Evolutionary conservation across 306 rosid genomes (phyloP), one percentile per base, ranked within the genome.

Genomic region (Fagus crenata): DNA sequence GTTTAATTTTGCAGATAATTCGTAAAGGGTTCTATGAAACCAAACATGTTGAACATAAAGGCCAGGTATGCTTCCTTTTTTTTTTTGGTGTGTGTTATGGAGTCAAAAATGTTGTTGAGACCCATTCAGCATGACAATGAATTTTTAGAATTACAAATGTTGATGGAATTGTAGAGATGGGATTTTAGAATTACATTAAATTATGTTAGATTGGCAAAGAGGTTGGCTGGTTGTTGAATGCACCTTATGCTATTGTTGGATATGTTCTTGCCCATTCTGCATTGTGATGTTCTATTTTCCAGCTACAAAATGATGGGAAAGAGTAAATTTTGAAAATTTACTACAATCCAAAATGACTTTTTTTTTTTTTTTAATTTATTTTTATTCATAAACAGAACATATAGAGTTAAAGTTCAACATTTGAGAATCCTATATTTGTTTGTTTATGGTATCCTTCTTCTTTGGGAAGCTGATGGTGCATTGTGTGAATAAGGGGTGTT

Each of bases 41-140:
- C 79, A 95, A 95, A 79, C 83, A 87, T 71, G 87, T 95, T 5
- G 96, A 92, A 85, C 92, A 92, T 77, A 95, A 95, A 84, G 97
- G 99, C 85, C 82, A 72, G 91, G 99, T 92, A 58, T 77, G 70
- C 43, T 2, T n/a, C n/a, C n/a, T n/a, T 33, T 1, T 2, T n/a
- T 63, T 32, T 63, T 2, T 17, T 5, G 14, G 5, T 4, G 1
- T 14, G 43, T 17, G 49, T 53, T 40, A 32, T 75, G 78, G n/a
- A 39, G 49, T 42, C 46, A 40, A 61, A 37, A 37, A 17, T 37
- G 49, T 36, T 1, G 15, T 11, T 60, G 67, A 32, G 2, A 11
- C 39, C 3, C 49, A 37, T 17, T 42, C 49, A 37, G 70, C 42
- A 64, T 15, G 70, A 11, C 49, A 35, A 63, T 63, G 18, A 35